phyloP scores from a whole-genome alignment of 345 rosid genomes.

The Microcos paniculata region DNA sequence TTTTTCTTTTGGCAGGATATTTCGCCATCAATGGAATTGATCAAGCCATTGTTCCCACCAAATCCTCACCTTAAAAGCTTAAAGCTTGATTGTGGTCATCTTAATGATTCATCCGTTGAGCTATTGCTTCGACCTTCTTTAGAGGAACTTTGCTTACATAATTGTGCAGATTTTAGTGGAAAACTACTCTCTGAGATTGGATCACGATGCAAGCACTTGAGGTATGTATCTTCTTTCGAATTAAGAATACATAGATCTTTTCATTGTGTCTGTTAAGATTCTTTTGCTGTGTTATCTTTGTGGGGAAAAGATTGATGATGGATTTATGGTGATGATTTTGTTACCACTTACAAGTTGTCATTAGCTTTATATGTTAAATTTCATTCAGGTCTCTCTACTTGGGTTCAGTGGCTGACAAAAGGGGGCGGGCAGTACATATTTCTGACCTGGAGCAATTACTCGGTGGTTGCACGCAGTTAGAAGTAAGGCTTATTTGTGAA shows the following conservation, averaged over 20 bases:
- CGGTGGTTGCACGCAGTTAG: conserved; percentile 70
- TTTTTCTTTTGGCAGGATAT: conserved; percentile 41
- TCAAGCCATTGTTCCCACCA: conserved; percentile 64
- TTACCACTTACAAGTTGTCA: conserved; percentile 7
- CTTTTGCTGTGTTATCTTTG: neutral
- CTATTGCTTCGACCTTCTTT: conserved; percentile 60
- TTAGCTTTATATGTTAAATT: conserved; percentile 21
- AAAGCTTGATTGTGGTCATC: conserved; percentile 75
- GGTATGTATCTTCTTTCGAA: conserved; percentile 36
- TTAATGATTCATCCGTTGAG: conserved; percentile 59
- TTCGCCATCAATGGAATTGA: conserved; percentile 51
- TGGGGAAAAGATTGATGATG: neutral
- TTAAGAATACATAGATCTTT: neutral
- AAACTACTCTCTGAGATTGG: conserved; percentile 81
- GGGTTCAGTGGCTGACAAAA: conserved; percentile 85
- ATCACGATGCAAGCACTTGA: conserved; percentile 57
- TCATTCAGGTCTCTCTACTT: conserved; percentile 61
- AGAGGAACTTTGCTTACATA: conserved; percentile 63
- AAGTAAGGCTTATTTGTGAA: conserved; percentile 55
- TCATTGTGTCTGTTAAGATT: neutral
- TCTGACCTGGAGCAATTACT: conserved; percentile 82
- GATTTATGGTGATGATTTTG: neutral
- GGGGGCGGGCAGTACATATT: conserved; percentile 64
- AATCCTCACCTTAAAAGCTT: conserved; percentile 68
- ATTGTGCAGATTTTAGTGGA: conserved; percentile 74